Percentiles rank a stretch among this genome's conserved stretches.
phyloP scores from a whole-genome alignment of 306 rosid genomes.

The Hylodesmum podocarpum region DNA sequence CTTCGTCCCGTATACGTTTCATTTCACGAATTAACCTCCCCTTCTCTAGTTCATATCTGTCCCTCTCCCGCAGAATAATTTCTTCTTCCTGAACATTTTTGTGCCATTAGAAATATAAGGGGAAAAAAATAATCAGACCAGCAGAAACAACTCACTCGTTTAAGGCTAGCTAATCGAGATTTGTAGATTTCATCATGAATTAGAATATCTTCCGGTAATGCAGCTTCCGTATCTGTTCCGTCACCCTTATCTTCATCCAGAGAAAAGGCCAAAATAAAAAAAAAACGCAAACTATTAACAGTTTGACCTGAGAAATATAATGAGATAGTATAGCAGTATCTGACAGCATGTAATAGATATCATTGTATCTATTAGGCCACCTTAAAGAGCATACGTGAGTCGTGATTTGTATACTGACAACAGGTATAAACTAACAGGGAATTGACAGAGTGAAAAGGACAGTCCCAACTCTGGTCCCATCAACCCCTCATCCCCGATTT shows the following conservation, averaged over 20 bases:
- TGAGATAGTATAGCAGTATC: slow-evolving; percentile 19
- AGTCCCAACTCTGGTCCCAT: neutral
- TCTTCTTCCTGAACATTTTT: slow-evolving; percentile 80
- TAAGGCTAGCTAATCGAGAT: slow-evolving; percentile 89
- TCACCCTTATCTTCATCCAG: slow-evolving; percentile 74
- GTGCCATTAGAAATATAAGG: slow-evolving; percentile 22
- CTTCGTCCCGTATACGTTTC: slow-evolving; percentile 99
- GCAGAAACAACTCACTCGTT: slow-evolving; percentile 63
- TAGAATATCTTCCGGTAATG: slow-evolving; percentile 67
- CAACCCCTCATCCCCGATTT: neutral
- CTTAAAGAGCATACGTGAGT: slow-evolving; percentile 1
- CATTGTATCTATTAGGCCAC: slow-evolving; percentile 10
- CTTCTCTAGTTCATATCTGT: slow-evolving; percentile 90
- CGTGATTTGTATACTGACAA: slow-evolving; percentile 1
- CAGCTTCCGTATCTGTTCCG: slow-evolving; percentile 67
- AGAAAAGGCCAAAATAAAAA: slow-evolving; percentile 15
- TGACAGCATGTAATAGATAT: slow-evolving; percentile 16
- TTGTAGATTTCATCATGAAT: slow-evolving; percentile 93
- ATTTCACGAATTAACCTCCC: slow-evolving; percentile 97
- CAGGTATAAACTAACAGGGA: slow-evolving; percentile 17
- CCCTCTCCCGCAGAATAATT: slow-evolving; percentile 81
- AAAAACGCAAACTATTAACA: slow-evolving; percentile 13
- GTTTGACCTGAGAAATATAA: slow-evolving; percentile 6
- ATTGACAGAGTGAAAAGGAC: neutral
- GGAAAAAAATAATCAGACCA: slow-evolving; percentile 17